Base-by-base conservation (phyloP, 306 rosid species). In the Dicorynia guianensis region DNA sequence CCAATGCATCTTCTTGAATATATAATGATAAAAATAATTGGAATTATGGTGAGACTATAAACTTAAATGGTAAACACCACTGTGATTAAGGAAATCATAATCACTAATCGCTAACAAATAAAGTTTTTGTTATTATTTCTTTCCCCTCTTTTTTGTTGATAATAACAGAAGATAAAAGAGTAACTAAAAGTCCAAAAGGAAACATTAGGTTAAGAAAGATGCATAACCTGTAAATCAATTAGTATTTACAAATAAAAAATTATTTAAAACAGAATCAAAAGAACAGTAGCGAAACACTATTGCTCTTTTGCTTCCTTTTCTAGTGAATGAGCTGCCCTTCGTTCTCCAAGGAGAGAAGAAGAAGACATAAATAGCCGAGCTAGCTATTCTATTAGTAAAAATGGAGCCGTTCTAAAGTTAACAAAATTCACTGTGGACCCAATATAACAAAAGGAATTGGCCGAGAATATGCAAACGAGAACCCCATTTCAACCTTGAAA, bases 391-490 rank as follows among this genome's bases (percentile, higher is more conserved):
- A 55, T 38, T 19, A n/a, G 11, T 56, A 60, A 63, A 40, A 47
- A 35, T 11, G 67, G 55, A 58, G 30, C 20, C 40, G 52, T 30
- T 49, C 18, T 58, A 52, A 56, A 77, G 59, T 38, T 59, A 60
- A 3, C 81, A 47, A 76, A 4, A 18, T 47, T 57, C 68, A 53
- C n/a, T 69, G 63, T 62, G 47, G 63, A 84, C 80, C 81, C 63
- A 77, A 77, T 68, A 72, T 67, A 47, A 3, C 15, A 18, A 57
- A 38, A 58, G 55, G 49, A 71, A 67, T 66, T 67, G 44, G 25
- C 43, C 4, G 12, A 74, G 62, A 60, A 73, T 6, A 40, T 46
- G 47, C 20, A 76, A 65, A 63, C 52, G 57, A 79, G 50, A 80
- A 53, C n/a, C 10, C 20, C 66, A 72, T 67, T 76, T 72, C 42